These are phyloP conservation scores for Pseudogymnoascus sp. DNA, from an alignment of 2,329 filamentous ascomycete species.

Conservation along the genomic window DNA sequence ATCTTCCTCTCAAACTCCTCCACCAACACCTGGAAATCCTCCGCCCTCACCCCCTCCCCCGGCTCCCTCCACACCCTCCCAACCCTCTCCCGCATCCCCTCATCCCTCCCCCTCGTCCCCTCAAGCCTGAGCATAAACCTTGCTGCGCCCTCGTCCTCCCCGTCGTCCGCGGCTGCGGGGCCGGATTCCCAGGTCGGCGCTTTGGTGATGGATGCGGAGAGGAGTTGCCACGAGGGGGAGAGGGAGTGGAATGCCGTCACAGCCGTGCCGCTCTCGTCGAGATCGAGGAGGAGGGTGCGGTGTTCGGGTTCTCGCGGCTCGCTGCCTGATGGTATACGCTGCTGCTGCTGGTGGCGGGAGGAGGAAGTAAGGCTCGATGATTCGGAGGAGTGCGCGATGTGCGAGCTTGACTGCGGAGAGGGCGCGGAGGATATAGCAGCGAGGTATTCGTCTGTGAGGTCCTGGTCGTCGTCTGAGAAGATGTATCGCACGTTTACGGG, in stretches of 20 bases:
- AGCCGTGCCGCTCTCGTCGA: constrained; percentile 42
- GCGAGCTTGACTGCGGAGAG: neutral
- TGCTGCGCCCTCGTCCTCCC: constrained; percentile 17
- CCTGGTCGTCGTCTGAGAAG: constrained; percentile 75
- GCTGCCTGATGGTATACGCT: neutral
- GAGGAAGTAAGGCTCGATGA: constrained; percentile 28
- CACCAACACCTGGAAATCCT: constrained; percentile 47
- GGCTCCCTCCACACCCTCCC: constrained; percentile 3
- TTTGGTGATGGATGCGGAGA: constrained; percentile 45
- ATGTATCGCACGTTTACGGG: constrained; percentile 78
- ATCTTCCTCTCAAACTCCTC: constrained; percentile 55
- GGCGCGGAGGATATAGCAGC: constrained; percentile 33
- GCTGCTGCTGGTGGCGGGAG: constrained; percentile 19
- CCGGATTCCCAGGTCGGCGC: constrained; percentile 56
- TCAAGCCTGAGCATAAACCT: constrained; percentile 57
- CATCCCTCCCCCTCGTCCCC: constrained; percentile 37
- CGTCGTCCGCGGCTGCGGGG: constrained; percentile 25
- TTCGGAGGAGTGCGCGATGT: constrained; percentile 41
- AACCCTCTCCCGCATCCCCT: constrained; percentile 32
- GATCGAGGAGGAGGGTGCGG: constrained; percentile 51
- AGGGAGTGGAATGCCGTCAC: constrained; percentile 68
- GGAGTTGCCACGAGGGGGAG: constrained; percentile 65
- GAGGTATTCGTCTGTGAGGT: constrained; percentile 61
- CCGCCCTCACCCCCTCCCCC: constrained; percentile 25
- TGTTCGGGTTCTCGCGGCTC: constrained; percentile 21